Conservation (phyloP, 2,329 filamentous ascomycete species). For the Phialocephala subalpina region DNA sequence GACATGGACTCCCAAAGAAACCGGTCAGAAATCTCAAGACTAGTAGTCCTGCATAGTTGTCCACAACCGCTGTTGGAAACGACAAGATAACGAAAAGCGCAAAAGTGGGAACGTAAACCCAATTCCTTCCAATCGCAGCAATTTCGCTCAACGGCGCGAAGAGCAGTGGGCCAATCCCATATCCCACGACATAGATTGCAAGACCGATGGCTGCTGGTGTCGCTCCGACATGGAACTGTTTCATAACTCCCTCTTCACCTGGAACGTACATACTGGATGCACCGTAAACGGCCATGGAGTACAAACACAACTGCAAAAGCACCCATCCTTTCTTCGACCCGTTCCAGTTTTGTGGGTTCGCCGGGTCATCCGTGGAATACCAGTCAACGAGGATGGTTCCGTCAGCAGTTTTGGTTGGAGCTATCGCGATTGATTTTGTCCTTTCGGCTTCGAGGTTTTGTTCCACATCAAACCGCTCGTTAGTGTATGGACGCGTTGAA, state of each 20-base stretch:
- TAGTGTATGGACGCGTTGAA: constrained; percentile 23
- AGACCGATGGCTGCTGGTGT: constrained; percentile 62
- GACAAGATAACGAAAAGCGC: constrained; percentile 71
- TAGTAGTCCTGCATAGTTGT: constrained; percentile 67
- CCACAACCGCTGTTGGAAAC: constrained; percentile 66
- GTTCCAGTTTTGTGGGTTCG: constrained; percentile 62
- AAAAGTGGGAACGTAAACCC: constrained; percentile 72
- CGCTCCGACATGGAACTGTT: constrained; percentile 58
- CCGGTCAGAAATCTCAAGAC: constrained; percentile 69
- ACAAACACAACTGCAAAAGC: constrained; percentile 55
- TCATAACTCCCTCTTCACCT: constrained; percentile 55
- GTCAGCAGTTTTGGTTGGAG: constrained; percentile 27
- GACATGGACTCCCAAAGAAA: constrained; percentile 67
- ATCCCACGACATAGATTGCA: constrained; percentile 67
- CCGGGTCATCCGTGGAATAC: constrained; percentile 61
- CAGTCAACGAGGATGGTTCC: constrained; percentile 56
- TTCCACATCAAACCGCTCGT: constrained; percentile 27
- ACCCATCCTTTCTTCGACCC: constrained; percentile 51
- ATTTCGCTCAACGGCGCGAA: constrained; percentile 73
- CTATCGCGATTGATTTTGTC: constrained; percentile 25
- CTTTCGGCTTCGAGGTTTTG: constrained; percentile 22
- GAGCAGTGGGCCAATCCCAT: constrained; percentile 67
- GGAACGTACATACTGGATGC: constrained; percentile 55
- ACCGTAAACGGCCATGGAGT: constrained; percentile 64
- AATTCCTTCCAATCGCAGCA: constrained; percentile 69